Percentiles rank a stretch among this genome's conserved stretches.
Evolutionary conservation across 495 filamentous ascomycete species (phyloP).

Genomic region (Aspergillus biplanus): DNA sequence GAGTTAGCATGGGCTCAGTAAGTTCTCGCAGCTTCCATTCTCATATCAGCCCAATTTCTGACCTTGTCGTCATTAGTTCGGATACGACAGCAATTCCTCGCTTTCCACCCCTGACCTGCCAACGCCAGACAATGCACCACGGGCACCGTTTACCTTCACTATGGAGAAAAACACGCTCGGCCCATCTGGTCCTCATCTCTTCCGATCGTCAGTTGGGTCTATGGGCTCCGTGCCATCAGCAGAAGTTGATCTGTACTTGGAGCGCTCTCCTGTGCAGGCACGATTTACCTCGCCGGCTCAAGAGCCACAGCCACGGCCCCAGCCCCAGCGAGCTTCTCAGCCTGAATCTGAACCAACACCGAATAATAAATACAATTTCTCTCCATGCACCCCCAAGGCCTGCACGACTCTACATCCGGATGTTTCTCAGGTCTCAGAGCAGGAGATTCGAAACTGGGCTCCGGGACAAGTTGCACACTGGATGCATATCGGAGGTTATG

Average conservation of each 20-base stretch:
- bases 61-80: slow-evolving; percentile 16
- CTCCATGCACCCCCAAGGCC: slow-evolving; percentile 19
- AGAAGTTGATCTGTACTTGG: slow-evolving; percentile 66
- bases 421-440: slow-evolving; percentile 22
- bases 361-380: slow-evolving; percentile 18
- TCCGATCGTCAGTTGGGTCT: slow-evolving; percentile 52
- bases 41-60: not conserved
- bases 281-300: slow-evolving; percentile 7
- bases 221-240: slow-evolving; percentile 36
- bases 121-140: slow-evolving; percentile 23
- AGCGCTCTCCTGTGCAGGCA: slow-evolving; percentile 62
- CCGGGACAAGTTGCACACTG: slow-evolving; percentile 69
- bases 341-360: too few relatives aligned
- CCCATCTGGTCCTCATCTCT: slow-evolving; percentile 83
- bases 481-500: slow-evolving; percentile 75
- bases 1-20: slow-evolving; percentile 46
- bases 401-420: slow-evolving; percentile 21
- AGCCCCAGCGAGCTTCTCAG: not conserved
- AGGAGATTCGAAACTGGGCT: slow-evolving; percentile 15
- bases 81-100: slow-evolving; percentile 21
- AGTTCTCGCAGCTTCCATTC: slow-evolving; percentile 13
- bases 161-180: slow-evolving; percentile 41
- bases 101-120: slow-evolving; percentile 22
- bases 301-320: not conserved
- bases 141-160: slow-evolving; percentile 46